Evolutionary conservation across 352 stramenopile genomes (phyloP).

Genomic region (Phytophthora palmivora): DNA sequence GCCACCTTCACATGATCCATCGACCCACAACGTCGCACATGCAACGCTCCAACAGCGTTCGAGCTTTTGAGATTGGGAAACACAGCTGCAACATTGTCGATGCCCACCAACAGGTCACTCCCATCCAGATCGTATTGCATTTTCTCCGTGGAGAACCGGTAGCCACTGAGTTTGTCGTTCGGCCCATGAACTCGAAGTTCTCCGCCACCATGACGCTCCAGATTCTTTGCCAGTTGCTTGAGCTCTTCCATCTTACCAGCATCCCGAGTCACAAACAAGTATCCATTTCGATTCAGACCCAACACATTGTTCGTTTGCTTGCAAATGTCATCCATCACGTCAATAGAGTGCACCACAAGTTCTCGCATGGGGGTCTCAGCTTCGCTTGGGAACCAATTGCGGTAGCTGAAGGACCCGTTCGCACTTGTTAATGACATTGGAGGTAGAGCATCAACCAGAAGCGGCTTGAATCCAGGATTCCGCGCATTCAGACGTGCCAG

Average conservation of each 20-base stretch:
- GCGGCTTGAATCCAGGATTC: conserved; percentile 69
- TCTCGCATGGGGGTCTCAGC: conserved; percentile 70
- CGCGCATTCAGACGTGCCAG: conserved; percentile 68
- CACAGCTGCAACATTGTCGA: conserved; percentile 57
- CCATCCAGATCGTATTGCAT: conserved; percentile 73
- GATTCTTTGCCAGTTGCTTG: conserved; percentile 49
- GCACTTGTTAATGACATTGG: conserved; percentile 79
- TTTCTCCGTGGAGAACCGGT: conserved; percentile 51
- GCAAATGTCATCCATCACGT: conserved; percentile 76
- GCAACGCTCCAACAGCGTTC: conserved; percentile 59
- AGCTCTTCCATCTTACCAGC: conserved; percentile 56
- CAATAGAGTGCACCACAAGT: conserved; percentile 76
- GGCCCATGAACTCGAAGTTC: conserved; percentile 55
- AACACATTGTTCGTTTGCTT: conserved; percentile 69
- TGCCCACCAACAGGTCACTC: conserved; percentile 69
- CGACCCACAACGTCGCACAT: conserved; percentile 76
- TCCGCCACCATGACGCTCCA: conserved; percentile 62
- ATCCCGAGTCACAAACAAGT: conserved; percentile 76
- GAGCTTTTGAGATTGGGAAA: conserved; percentile 74
- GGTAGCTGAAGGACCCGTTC: conserved; percentile 84
- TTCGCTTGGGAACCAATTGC: conserved; percentile 84
- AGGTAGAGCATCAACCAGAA: conserved; percentile 72
- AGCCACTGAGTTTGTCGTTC: conserved; percentile 44
- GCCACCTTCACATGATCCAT: conserved; percentile 78
- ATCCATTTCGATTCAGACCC: conserved; percentile 81